Conservation (phyloP, 2,329 filamentous ascomycete genomes). For the Bipolaris bicolor region DNA sequence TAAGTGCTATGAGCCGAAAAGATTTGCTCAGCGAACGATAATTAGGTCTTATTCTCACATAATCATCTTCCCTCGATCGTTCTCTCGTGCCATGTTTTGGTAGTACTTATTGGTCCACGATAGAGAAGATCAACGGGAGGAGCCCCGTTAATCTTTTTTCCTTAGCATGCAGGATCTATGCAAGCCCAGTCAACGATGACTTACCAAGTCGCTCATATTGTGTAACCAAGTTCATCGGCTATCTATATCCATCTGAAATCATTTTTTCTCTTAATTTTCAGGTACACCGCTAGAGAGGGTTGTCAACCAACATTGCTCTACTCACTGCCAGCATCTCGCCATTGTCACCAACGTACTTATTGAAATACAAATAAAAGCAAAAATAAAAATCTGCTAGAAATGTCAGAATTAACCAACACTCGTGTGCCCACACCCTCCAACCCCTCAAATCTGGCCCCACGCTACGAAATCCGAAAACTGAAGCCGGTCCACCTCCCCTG, state of each 20-base stretch:
- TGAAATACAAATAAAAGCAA: neutral
- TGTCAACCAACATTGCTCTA: no score
- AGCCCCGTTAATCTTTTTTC: neutral
- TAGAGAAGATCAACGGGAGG: neutral
- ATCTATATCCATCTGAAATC: neutral
- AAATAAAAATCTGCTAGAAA: neutral
- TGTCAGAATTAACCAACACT: slow-evolving; percentile 1
- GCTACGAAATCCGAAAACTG: slow-evolving; percentile 43
- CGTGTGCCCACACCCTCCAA: slow-evolving; percentile 24
- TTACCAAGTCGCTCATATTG: neutral
- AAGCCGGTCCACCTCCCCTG: slow-evolving; percentile 34
- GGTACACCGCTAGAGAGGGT: no score
- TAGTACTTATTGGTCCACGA: neutral
- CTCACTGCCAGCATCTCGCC: neutral
- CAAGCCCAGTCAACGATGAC: neutral
- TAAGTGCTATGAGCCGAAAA: no score
- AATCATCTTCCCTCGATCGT: neutral
- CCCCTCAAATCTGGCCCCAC: slow-evolving; percentile 34
- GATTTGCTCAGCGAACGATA: no score
- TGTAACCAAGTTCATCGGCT: neutral
- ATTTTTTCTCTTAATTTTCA: neutral
- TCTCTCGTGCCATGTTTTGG: no score
- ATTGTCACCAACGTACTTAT: neutral
- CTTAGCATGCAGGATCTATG: neutral
- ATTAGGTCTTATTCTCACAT: no score